Conservation (phyloP, 2,329 filamentous ascomycete species). For the Claviceps sp. region DNA sequence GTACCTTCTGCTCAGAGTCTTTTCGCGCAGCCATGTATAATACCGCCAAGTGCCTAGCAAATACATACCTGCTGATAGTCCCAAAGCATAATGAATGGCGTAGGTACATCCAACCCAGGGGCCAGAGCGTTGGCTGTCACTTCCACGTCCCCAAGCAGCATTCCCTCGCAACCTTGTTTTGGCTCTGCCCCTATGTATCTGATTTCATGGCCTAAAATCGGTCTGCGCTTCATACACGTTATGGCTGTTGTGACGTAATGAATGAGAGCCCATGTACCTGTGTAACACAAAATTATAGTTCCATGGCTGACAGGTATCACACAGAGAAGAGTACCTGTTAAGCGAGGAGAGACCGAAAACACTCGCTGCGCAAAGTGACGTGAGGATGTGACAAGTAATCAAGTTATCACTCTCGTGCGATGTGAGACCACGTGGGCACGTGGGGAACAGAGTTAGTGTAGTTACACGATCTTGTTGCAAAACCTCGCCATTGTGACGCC, state of each 20-base stretch:
- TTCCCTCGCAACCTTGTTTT: slow-evolving; percentile 18
- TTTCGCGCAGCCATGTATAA: not conserved
- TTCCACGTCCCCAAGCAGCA: slow-evolving; percentile 19
- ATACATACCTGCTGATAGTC: slow-evolving; percentile 11
- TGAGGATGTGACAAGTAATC: too few relatives aligned
- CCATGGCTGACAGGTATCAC: too few relatives aligned
- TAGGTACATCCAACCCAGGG: slow-evolving; percentile 20
- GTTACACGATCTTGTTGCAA: too few relatives aligned
- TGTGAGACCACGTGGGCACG: too few relatives aligned
- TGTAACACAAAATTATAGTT: too few relatives aligned
- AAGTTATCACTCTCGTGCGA: too few relatives aligned
- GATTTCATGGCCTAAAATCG: slow-evolving; percentile 12
- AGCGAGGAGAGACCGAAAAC: too few relatives aligned
- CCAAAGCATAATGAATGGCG: slow-evolving; percentile 9
- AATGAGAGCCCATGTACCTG: too few relatives aligned
- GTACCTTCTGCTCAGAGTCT: not conserved
- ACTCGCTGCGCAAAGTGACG: too few relatives aligned
- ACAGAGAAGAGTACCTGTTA: too few relatives aligned
- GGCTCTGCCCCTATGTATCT: slow-evolving; percentile 3
- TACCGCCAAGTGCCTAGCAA: not conserved
- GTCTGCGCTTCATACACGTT: slow-evolving; percentile 10
- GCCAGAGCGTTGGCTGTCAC: slow-evolving; percentile 17
- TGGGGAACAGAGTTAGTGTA: too few relatives aligned
- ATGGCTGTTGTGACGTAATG: too few relatives aligned
- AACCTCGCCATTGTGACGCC: not conserved